A percentile compares a stretch with the other conserved stretches of the same genome.
Conservation (phyloP, 352 stramenopile genomes). For the Phytophthora boehmeriae region DNA sequence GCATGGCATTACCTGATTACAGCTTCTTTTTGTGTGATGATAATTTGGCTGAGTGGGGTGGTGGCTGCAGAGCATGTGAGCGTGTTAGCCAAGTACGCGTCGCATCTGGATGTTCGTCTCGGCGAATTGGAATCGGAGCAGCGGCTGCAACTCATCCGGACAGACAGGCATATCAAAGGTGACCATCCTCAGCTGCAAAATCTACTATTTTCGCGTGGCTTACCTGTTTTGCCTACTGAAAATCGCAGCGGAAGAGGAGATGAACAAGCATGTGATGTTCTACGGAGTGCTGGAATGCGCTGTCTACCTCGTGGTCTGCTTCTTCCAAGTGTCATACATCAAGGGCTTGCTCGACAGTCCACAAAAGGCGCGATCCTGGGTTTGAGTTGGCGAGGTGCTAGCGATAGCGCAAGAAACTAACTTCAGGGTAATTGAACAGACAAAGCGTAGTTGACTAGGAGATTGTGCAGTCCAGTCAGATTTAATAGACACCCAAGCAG, state of each 20-base stretch:
- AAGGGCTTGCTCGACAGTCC: conserved; percentile 70
- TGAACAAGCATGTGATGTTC: conserved; percentile 78
- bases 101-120: conserved; percentile 78
- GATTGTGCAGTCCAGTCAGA: conserved; percentile 7
- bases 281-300: conserved; percentile 74
- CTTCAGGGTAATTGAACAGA: neutral
- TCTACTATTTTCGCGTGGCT: too few species aligned
- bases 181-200: neutral
- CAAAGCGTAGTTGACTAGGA: neutral
- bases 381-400: conserved; percentile 27
- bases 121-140: conserved; percentile 82
- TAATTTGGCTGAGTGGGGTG: neutral
- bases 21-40: neutral
- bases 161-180: conserved; percentile 80
- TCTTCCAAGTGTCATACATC: conserved; percentile 83
- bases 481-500: conserved; percentile 30
- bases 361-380: conserved; percentile 56
- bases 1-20: neutral
- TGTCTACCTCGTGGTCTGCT: conserved; percentile 72
- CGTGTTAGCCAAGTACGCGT: conserved; percentile 81
- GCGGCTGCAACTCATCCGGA: conserved; percentile 75
- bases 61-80: conserved; percentile 72
- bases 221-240: neutral
- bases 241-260: conserved; percentile 70
- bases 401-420: neutral